Base-by-base conservation (phyloP, 2,329 filamentous ascomycete species). In the Trichocomaceae sp. region DNA sequence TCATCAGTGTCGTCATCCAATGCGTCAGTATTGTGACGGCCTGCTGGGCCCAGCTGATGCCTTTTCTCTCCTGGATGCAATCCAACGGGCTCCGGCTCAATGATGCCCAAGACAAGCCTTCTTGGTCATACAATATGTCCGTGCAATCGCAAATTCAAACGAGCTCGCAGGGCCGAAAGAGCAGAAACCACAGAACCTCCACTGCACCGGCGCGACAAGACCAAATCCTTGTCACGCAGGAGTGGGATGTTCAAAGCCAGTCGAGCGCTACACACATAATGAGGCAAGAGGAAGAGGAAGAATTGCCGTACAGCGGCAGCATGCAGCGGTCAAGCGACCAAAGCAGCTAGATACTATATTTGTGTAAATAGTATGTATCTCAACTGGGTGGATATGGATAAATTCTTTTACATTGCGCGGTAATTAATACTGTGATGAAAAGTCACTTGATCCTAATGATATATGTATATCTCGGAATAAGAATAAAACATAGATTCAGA, bases 1-100 rank as follows among this genome's bases (percentile, higher is more conserved):
- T 64, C 8, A 55, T 59, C 9, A 50, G 58, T 29, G 50, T 52
- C 29, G 46, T 59, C 1, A 59, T 62, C 7, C 63, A 64, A 39
- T 63, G 61, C 13, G 51, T 60, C 6, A 63, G 63, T 47, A 63
- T 64, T 12, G 58, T 63, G n/a, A 64, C 63, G 0, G 63, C 63
- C 23, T 62, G 59, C 47, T 61, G 59, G 55, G 56, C 58, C 5
- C 62, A 63, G 50, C 44, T 63, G 15, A 63, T 56, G 39, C 62
- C 61, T 0, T 63, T 63, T 49, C 47, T 64, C 15, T 58, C 58
- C 5, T 59, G 60, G 57, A 54, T 61, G 46, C 60, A 59, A 37
- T 60, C 60, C 3, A 61, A 59, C 35, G 60, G 60, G 3, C 55
- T 61, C 53, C 60, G 55, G 15, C 55, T 62, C 19, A 56, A 53